phyloP scores from a whole-genome alignment of 2,329 filamentous ascomycete species.

The Huntiella decipiens region DNA sequence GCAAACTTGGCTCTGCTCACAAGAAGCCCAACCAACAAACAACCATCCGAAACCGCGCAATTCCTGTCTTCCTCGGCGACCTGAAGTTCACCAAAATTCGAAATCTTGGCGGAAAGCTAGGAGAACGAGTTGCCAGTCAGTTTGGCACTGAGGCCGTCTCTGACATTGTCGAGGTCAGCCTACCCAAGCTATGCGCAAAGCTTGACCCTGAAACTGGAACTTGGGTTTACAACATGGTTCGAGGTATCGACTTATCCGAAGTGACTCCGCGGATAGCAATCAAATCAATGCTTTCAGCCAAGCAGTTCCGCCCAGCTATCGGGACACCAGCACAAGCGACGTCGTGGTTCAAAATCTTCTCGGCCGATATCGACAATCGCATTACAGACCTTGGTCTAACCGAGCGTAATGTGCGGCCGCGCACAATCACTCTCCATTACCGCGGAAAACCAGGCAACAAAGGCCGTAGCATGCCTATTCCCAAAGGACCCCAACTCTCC shows the following conservation, averaged over 20 bases:
- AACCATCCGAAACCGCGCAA: constrained; percentile 71
- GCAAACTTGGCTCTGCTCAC: constrained; percentile 77
- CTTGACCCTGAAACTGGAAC: constrained; percentile 67
- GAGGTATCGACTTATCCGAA: constrained; percentile 72
- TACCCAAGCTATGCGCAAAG: constrained; percentile 59
- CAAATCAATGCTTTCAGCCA: constrained; percentile 93
- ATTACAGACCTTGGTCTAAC: constrained; percentile 79
- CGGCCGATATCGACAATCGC: constrained; percentile 74
- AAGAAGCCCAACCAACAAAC: constrained; percentile 93
- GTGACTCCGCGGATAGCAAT: constrained; percentile 84
- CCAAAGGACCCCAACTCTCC: constrained; percentile 53
- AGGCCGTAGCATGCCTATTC: constrained; percentile 60
- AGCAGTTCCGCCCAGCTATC: constrained; percentile 78
- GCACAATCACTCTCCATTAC: constrained; percentile 69
- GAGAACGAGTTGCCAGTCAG: constrained; percentile 61
- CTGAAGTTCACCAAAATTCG: constrained; percentile 93
- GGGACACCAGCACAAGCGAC: constrained; percentile 57
- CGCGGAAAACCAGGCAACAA: constrained; percentile 53
- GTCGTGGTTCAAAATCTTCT: constrained; percentile 81
- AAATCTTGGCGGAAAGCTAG: constrained; percentile 86
- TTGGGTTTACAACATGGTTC: constrained; percentile 71
- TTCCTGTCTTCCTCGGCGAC: constrained; percentile 56
- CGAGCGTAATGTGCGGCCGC: constrained; percentile 72
- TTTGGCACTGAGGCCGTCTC: constrained; percentile 67
- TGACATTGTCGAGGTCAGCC: constrained; percentile 51